Evolutionary conservation across 306 rosid species (phyloP).

Genomic region (Prunus padus): DNA sequence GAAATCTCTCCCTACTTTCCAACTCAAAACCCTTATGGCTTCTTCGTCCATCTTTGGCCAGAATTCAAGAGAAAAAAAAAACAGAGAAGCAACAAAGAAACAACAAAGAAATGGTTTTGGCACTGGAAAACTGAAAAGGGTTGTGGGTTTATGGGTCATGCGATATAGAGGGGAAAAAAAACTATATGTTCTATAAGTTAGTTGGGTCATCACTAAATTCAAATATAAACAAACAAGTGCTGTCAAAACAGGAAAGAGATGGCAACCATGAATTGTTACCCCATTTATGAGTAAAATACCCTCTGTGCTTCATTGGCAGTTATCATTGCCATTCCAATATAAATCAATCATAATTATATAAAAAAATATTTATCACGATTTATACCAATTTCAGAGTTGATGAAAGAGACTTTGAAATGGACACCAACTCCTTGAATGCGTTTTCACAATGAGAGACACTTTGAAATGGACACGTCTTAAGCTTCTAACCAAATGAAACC

Average conservation of each 20-base stretch:
- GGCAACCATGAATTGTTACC: neutral
- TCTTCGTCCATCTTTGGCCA: constrained; percentile 19
- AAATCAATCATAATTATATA: neutral
- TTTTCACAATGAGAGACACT: constrained; percentile 10
- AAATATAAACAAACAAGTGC: neutral
- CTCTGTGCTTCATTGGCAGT: neutral
- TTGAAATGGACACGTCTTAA: constrained; percentile 1
- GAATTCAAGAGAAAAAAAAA: neutral
- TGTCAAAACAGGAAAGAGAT: neutral
- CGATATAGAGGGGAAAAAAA: neutral
- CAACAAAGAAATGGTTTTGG: neutral
- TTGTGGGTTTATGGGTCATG: neutral
- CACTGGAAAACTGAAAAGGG: neutral
- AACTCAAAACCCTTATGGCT: constrained; percentile 13
- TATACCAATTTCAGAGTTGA: neutral
- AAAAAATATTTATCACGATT: neutral
- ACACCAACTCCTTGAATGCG: neutral
- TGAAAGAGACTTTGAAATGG: neutral
- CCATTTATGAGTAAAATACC: neutral
- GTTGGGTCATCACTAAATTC: constrained; percentile 3
- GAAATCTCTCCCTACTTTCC: constrained; percentile 17
- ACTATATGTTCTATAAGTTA: neutral
- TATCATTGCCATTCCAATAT: neutral
- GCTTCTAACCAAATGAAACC: neutral
- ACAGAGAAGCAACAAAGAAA: neutral